Percentiles rank a stretch among this genome's conserved stretches.
Conservation (phyloP, 1,284 basidiomycete genomes). For the Chalciporus sp. region DNA sequence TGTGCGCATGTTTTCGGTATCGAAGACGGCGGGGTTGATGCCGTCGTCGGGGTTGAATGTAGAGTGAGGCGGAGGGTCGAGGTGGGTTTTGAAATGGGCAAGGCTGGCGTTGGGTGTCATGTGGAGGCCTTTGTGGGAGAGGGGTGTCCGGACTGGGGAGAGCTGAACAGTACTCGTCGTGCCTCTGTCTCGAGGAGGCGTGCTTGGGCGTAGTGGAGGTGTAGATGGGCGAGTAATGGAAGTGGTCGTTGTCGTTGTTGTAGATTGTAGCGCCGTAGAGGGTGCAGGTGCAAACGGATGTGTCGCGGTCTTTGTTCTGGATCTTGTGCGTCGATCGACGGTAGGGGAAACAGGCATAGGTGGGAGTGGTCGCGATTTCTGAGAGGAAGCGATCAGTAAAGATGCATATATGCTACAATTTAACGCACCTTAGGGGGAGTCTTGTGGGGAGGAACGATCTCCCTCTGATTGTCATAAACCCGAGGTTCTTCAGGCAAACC, state of each 20-base stretch:
- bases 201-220: conserved; percentile 27
- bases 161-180: conserved; percentile 37
- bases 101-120: conserved; percentile 65
- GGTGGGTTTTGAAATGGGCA: conserved; percentile 63
- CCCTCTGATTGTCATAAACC: conserved; percentile 17
- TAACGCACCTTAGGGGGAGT: conserved; percentile 32
- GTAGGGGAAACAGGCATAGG: conserved; percentile 56
- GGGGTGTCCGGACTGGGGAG: conserved; percentile 62
- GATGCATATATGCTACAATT: background rate
- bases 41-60: conserved; percentile 39
- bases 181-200: conserved; percentile 35
- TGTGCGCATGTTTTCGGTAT: conserved; percentile 49
- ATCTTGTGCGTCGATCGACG: conserved; percentile 39
- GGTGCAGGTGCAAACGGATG: conserved; percentile 34
- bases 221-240: conserved; percentile 36
- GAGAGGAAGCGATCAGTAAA: conserved; percentile 9
- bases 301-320: conserved; percentile 32
- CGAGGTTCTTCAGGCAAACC: conserved; percentile 9
- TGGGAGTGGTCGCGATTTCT: conserved; percentile 40
- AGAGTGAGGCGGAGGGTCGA: conserved; percentile 61
- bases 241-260: background rate
- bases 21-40: conserved; percentile 40
- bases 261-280: conserved; percentile 23
- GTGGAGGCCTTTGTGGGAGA: conserved; percentile 67
- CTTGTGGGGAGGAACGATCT: conserved; percentile 12